phyloP scores from a whole-genome alignment of 495 filamentous ascomycete genomes.

The Trypethelium eluteriae region DNA sequence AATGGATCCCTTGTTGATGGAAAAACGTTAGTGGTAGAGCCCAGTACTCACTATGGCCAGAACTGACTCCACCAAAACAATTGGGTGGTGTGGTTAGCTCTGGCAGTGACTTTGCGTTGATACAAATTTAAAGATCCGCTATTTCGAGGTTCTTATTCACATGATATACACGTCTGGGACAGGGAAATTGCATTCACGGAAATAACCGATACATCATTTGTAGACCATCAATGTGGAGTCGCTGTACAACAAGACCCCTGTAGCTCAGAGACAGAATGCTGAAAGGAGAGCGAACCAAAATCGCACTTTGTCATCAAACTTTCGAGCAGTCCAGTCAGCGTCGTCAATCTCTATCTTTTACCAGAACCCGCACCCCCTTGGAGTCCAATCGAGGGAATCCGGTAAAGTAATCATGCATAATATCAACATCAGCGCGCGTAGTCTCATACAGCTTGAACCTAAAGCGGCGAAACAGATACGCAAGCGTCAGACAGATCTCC shows the following conservation, averaged over 20 bases:
- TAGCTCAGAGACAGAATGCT: neutral
- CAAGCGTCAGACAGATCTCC: slow-evolving; percentile 27
- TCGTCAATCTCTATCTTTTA: neutral
- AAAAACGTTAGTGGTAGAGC: neutral
- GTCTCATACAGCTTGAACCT: slow-evolving; percentile 37
- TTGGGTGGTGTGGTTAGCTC: no score
- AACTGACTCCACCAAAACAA: no score
- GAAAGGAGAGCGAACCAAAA: neutral
- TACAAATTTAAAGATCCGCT: no score
- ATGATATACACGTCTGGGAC: no score
- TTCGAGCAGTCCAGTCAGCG: neutral
- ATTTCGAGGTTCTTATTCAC: no score
- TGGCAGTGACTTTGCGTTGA: no score
- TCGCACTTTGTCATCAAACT: neutral
- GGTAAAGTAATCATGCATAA: slow-evolving; percentile 22
- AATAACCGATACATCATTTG: no score
- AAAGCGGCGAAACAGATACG: slow-evolving; percentile 28
- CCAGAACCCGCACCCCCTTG: slow-evolving; percentile 17
- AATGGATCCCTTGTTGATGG: neutral
- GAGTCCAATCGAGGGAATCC: slow-evolving; percentile 10
- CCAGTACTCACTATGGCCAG: neutral
- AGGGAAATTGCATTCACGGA: no score
- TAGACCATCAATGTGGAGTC: no score
- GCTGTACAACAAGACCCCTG: no score
- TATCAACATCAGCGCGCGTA: slow-evolving; percentile 31